A percentile compares a stretch with the other conserved stretches of the same genome.
Conservation (phyloP, 805 yeast genomes). For the Ogataea trehalophila region DNA sequence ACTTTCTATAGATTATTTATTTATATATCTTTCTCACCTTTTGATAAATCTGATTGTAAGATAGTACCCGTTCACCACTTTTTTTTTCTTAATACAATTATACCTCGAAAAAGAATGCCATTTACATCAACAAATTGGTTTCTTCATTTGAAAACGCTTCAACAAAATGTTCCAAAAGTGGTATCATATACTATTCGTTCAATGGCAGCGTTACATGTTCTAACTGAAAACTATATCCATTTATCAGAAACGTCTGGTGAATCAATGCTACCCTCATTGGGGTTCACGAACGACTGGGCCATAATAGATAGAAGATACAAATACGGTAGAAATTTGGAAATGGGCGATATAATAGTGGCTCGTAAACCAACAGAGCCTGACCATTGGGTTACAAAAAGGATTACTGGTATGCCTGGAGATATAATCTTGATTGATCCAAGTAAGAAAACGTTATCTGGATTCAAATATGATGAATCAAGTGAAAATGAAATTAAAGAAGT, state of each 20-base stretch:
- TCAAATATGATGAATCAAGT: slow-evolving; percentile 6
- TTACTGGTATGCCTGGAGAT: slow-evolving; percentile 97
- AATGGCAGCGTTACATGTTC: slow-evolving; percentile 61
- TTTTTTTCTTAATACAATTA: no score
- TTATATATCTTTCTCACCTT: no score
- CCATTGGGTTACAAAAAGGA: slow-evolving; percentile 84
- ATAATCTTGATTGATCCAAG: slow-evolving; percentile 77
- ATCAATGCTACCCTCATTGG: slow-evolving; percentile 90
- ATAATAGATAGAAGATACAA: slow-evolving; percentile 63
- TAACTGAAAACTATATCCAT: slow-evolving; percentile 22
- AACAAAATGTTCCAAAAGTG: slow-evolving; percentile 10
- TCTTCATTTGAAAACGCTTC: neutral
- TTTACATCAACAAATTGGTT: no score
- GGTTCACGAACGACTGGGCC: slow-evolving; percentile 70
- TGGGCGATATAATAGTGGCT: slow-evolving; percentile 89
- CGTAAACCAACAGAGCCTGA: slow-evolving; percentile 84
- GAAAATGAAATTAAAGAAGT: neutral
- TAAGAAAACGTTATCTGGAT: slow-evolving; percentile 40
- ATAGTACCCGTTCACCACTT: no score
- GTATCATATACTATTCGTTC: slow-evolving; percentile 45
- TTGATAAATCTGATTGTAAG: no score
- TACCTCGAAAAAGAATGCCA: no score
- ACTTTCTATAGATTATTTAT: no score
- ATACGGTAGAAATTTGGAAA: slow-evolving; percentile 57
- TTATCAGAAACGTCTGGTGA: slow-evolving; percentile 75